These are phyloP conservation scores for Sporopachydermia quercuum DNA, from an alignment of 805 yeast species.

Conservation along the genomic window DNA sequence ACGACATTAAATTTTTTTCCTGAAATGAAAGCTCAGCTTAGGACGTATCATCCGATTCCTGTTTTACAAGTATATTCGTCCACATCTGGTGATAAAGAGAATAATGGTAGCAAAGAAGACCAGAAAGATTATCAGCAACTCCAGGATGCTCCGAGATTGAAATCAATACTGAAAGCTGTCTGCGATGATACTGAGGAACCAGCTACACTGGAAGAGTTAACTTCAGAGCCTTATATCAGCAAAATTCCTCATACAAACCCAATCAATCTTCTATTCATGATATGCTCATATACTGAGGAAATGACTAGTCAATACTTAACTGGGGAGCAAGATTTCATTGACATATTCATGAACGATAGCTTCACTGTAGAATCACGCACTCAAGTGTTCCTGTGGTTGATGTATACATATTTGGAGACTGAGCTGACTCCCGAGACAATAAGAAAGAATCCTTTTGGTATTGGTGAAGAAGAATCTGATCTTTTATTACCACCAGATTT, in stretches of 20 bases:
- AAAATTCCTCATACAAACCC: conserved; percentile 40
- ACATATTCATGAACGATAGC: conserved; percentile 49
- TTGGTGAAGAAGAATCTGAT: conserved; percentile 11
- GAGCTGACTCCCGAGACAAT: conserved; percentile 37
- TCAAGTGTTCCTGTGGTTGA: conserved; percentile 64
- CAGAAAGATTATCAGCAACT: conserved; percentile 52
- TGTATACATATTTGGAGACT: conserved; percentile 72
- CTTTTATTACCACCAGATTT: conserved; percentile 28
- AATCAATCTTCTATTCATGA: conserved; percentile 57
- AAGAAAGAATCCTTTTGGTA: conserved; percentile 41
- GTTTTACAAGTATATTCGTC: conserved; percentile 70
- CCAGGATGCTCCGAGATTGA: conserved; percentile 90
- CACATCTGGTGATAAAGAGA: conserved; percentile 33
- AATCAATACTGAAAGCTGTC: conserved; percentile 77
- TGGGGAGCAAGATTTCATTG: conserved; percentile 42
- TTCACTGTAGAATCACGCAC: conserved; percentile 56
- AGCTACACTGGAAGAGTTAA: conserved; percentile 31
- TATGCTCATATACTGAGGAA: conserved; percentile 46
- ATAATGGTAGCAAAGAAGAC: no score
- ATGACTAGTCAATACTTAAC: conserved; percentile 27
- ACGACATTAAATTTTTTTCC: conserved; percentile 91
- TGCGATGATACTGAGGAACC: conserved; percentile 52
- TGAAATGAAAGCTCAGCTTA: conserved; percentile 84
- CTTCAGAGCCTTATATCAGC: conserved; percentile 11
- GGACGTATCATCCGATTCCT: conserved; percentile 92